Evolutionary conservation across 805 yeast species (phyloP).

Genomic region (Saturnispora ahearnii): DNA sequence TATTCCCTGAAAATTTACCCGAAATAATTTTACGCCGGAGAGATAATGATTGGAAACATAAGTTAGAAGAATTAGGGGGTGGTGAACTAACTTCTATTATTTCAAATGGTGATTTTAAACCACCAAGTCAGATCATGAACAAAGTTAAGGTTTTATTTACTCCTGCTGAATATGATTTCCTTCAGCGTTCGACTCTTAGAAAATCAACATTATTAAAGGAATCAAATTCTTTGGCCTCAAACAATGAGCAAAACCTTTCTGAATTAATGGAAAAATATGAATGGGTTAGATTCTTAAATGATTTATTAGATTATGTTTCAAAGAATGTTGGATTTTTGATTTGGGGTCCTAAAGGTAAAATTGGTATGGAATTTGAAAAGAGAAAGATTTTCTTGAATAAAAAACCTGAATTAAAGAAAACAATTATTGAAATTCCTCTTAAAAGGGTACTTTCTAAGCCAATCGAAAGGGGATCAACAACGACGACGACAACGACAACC

Average conservation of each 20-base stretch:
- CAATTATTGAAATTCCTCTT: background rate
- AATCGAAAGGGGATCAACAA: background rate
- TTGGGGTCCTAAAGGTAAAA: conserved; percentile 47
- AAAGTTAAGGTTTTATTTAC: conserved; percentile 34
- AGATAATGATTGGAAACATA: conserved; percentile 18
- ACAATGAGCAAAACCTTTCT: conserved; percentile 18
- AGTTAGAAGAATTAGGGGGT: conserved; percentile 12
- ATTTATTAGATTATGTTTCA: conserved; percentile 66
- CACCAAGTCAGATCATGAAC: conserved; percentile 4
- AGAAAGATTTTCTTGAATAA: background rate
- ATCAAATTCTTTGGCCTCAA: conserved; percentile 26
- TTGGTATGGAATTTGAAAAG: conserved; percentile 20
- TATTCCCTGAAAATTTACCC: conserved; percentile 62
- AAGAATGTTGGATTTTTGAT: conserved; percentile 64
- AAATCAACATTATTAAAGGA: conserved; percentile 48
- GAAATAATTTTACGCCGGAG: conserved; percentile 36
- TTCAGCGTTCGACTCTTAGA: conserved; percentile 63
- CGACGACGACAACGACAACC: background rate
- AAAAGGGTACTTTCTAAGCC: background rate
- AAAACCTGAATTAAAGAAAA: background rate
- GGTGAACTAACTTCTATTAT: conserved; percentile 3
- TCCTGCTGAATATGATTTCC: conserved; percentile 74
- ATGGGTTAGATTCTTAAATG: conserved; percentile 78
- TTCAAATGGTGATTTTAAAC: conserved; percentile 11
- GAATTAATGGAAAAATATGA: conserved; percentile 64